Evolutionary conservation across 208 protist genomes (phyloP), one percentile per base, ranked within the genome.

Genomic region (Leishmania braziliensis): DNA sequence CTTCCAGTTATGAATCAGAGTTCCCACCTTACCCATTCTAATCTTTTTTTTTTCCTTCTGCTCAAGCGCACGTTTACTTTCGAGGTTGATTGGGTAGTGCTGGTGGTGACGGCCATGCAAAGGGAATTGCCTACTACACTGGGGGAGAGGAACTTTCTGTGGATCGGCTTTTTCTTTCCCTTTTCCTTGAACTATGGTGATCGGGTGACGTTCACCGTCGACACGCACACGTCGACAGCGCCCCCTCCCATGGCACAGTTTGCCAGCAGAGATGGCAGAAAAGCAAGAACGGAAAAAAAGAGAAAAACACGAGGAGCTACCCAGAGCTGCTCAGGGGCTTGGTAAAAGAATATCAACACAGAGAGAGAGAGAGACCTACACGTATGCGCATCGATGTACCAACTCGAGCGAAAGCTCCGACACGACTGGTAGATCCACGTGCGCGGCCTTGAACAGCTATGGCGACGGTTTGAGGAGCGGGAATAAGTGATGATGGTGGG

Each of bases 111-210:
- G 26, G 29, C 58, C 58, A 63, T 29, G 58, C 5, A 63, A 29
- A n/a, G 1, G 26, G 16, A 9, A 29, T 33, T 63, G 26, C 29
- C 26, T 63, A 29, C 9, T 29, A 29, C 58, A 72, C 20, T 10
- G 58, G 50, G 48, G 60, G 50, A 58, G 60, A 84, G 36, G 33
- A 16, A 75, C 5, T n/a, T 29, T 36, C 36, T 75, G 46, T 63
- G 36, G 29, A 39, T 48, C 14, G 43, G 16, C 12, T 36, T 77
- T 72, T 82, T 46, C 71, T 54, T 68, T 58, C 62, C 48, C 36
- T 46, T 18, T 48, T 62, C 5, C 3, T 46, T 29, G 58, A 63
- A 29, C 58, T 29, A 0, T 14, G 16, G 58, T 63, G 26, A 63
- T 10, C 58, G 26, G 26, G 26, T 33, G 56, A 8, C 56, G 56